Base-by-base conservation (phyloP, 192 early-diverging fungal species). In the Pilaira anomala region DNA sequence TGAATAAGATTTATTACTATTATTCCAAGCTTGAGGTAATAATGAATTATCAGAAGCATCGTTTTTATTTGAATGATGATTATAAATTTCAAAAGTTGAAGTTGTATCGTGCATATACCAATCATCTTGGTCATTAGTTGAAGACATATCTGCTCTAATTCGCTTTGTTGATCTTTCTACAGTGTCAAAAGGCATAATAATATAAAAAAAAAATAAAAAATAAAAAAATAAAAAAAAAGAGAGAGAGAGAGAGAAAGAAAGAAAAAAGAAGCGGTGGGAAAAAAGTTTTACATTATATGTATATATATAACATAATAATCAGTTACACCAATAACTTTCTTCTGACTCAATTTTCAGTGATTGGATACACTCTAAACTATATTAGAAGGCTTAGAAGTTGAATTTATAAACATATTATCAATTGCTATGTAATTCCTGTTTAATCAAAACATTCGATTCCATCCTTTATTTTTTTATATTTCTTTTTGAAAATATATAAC, bases 111-210 rank as follows among this genome's bases (percentile, higher is more conserved):
- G 18, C 21, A 30, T 48, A 22, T 51, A 57, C 26, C 48, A 55
- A 29, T 44, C 51, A 28, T 55, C 40, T 9, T 42, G 24, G 16
- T 57, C 45, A 30, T 30, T 41, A 7, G 39, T 19, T 39, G 60
- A 52, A 28, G 62, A 57, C 26, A 44, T 18, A 40, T 29, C 25
- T 9, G 36, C 44, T 30, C 68, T 24, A 21, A 60, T 60, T 21
- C 69, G 69, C 24, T 71, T 71, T 28, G 29, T 41, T 25, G 63
- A 65, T 22, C 46, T 63, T 19, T 65, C 56, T 36, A 71, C 51
- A 18, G 63, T 71, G 52, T 58, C 69, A 71, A 65, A 71, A 1
- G 69, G 69, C 69, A 71, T 68, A 8, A 28, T 49, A 6, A 50
- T 50, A 50, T 24, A 55, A 55, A 45, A 48, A 12, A 29, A 40